phyloP scores from a whole-genome alignment of 139 green algal species.

The Ulvella scutata region DNA sequence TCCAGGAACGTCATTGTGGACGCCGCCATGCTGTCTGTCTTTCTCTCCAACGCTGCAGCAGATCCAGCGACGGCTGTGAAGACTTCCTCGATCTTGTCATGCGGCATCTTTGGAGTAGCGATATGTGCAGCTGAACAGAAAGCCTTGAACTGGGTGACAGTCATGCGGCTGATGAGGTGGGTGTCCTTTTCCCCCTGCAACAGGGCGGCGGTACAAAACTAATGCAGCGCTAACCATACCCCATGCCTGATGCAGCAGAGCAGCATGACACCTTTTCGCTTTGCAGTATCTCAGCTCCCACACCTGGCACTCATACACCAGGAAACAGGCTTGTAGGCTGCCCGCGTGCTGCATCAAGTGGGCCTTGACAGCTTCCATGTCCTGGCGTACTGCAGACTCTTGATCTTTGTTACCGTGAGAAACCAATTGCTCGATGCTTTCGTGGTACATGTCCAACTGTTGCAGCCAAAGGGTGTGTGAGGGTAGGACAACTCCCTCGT shows the following conservation, averaged over 20 bases:
- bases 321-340: not conserved
- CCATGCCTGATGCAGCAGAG: not conserved
- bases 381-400: constrained; percentile 17
- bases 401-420: not conserved
- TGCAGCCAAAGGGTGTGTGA: constrained; percentile 46
- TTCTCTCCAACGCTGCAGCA: constrained; percentile 18
- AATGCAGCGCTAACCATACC: not conserved
- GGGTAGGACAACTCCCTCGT: constrained; percentile 27
- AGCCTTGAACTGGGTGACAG: not conserved
- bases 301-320: not conserved
- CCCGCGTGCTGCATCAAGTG: constrained; percentile 36
- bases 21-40: constrained; percentile 22
- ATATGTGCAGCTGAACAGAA: not conserved
- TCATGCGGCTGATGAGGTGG: not conserved
- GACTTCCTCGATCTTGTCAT: not conserved
- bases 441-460: constrained; percentile 33
- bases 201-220: not conserved
- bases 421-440: constrained; percentile 2
- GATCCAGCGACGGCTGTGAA: not conserved
- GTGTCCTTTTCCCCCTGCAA: constrained; percentile 21
- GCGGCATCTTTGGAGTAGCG: not conserved
- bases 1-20: constrained; percentile 36
- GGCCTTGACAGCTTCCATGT: constrained; percentile 31
- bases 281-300: too few species aligned
- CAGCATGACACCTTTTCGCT: not conserved